Evolutionary conservation across 177 flowering plant genomes (phyloP).

Genomic region (Tripterygium wilfordii): DNA sequence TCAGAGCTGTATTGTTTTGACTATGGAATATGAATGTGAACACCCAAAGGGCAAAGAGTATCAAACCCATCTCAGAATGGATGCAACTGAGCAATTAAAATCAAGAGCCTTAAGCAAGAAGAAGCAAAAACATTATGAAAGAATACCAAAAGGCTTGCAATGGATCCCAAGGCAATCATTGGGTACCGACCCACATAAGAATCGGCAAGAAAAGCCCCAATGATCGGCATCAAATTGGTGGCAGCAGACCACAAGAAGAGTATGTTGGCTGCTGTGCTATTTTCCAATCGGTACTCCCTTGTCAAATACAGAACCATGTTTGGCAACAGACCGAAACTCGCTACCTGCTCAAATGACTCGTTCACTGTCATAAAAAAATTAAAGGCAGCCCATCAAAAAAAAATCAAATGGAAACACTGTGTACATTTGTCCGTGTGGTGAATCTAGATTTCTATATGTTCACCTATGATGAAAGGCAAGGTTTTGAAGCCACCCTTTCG

Average conservation of each 20-base stretch:
- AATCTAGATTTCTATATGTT: not conserved
- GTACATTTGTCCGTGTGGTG: no score
- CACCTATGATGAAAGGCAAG: constrained; percentile 3
- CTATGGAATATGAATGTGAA: no score
- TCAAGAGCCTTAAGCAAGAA: no score
- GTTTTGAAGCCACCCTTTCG: not conserved
- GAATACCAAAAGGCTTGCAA: constrained; percentile 23
- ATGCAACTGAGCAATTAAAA: no score
- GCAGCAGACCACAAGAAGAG: constrained; percentile 17
- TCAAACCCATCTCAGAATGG: no score
- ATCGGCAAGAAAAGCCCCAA: constrained; percentile 25
- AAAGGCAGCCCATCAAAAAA: not conserved
- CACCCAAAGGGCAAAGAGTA: no score
- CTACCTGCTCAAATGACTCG: constrained; percentile 24
- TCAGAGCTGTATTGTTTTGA: no score
- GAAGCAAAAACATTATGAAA: no score
- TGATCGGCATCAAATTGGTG: constrained; percentile 10
- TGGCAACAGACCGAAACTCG: constrained; percentile 17
- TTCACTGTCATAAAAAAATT: constrained; percentile 10
- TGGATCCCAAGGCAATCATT: constrained; percentile 19
- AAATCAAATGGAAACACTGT: not conserved
- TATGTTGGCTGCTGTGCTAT: constrained; percentile 9
- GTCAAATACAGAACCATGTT: constrained; percentile 28
- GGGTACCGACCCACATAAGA: constrained; percentile 27
- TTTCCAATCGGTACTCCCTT: constrained; percentile 13